Conservation (phyloP, 805 yeast genomes). For the Nakazawaea molendinolei region DNA sequence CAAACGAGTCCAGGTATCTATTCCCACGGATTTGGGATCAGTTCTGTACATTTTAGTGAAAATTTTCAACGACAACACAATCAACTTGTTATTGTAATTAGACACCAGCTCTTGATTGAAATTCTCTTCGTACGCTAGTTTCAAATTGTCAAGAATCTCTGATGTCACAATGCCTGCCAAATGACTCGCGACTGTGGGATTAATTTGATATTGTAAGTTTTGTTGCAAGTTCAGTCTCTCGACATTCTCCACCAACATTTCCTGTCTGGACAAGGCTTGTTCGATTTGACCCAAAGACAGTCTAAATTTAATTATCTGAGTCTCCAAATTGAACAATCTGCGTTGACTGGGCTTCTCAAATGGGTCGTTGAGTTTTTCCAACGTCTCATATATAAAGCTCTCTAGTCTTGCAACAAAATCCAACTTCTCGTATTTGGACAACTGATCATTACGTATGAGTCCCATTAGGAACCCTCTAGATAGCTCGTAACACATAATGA, state of each 20-base stretch:
- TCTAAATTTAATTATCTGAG: constrained; percentile 4
- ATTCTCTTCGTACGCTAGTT: neutral
- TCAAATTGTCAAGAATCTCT: neutral
- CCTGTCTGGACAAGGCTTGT: constrained; percentile 1
- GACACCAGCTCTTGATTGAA: neutral
- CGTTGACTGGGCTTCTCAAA: neutral
- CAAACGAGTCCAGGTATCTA: constrained; percentile 16
- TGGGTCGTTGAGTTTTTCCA: neutral
- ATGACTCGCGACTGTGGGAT: neutral
- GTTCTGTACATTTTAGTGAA: constrained; percentile 9
- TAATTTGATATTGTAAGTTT: neutral
- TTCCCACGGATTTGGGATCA: constrained; percentile 7
- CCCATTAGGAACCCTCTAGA: constrained; percentile 7
- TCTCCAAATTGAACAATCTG: constrained; percentile 2
- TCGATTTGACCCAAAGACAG: constrained; percentile 4
- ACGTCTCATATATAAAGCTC: constrained; percentile 2
- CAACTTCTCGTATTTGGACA: constrained; percentile 3
- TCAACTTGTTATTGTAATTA: neutral
- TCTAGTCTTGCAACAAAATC: constrained; percentile 1
- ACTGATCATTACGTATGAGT: neutral
- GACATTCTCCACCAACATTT: neutral
- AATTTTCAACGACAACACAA: constrained; percentile 5
- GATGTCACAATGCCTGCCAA: neutral
- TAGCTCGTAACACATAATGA: constrained; percentile 1
- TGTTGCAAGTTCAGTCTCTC: neutral